Percentiles rank a stretch among this genome's conserved stretches.
These are phyloP conservation scores for Phytophthora sp. DNA, from an alignment of 352 stramenopile genomes.

Conservation along the genomic window DNA sequence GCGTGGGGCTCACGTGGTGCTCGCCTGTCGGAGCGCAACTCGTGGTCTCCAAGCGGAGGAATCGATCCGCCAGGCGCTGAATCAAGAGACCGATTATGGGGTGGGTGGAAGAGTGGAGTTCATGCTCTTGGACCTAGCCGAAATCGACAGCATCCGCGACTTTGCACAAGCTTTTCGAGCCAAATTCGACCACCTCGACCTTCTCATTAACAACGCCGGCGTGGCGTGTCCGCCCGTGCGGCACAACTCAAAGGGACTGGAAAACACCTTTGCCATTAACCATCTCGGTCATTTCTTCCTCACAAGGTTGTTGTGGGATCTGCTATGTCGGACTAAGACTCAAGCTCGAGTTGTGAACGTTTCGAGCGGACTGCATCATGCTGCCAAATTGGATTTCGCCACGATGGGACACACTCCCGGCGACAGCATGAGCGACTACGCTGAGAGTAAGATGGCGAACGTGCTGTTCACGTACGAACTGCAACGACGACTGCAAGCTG, in stretches of 20 bases:
- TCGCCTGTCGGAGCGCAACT: conserved; percentile 67
- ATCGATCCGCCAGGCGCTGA: conserved; percentile 31
- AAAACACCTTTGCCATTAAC: conserved; percentile 58
- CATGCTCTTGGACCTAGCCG: conserved; percentile 57
- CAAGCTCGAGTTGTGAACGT: conserved; percentile 50
- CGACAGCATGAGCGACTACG: conserved; percentile 40
- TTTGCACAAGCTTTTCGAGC: conserved; percentile 50
- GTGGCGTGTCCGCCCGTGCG: conserved; percentile 36
- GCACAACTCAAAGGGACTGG: conserved; percentile 36
- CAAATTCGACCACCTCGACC: conserved; percentile 50
- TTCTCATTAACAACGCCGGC: conserved; percentile 78
- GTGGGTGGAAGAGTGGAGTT: conserved; percentile 44
- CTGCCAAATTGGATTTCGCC: conserved; percentile 39
- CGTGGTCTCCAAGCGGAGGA: conserved; percentile 34
- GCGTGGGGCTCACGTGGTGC: conserved; percentile 68
- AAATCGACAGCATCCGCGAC: conserved; percentile 46
- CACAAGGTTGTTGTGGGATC: conserved; percentile 46
- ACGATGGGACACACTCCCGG: conserved; percentile 34
- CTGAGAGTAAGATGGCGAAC: conserved; percentile 54
- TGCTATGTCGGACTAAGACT: conserved; percentile 29
- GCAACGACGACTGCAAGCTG: conserved; percentile 39
- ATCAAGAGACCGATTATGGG: not conserved
- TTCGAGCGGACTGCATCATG: conserved; percentile 44
- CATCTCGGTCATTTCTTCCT: conserved; percentile 61
- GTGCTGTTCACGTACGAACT: conserved; percentile 63